A percentile compares a stretch with the other conserved stretches of the same genome.
These are phyloP conservation scores for Candida xiaguanensis DNA, from an alignment of 805 yeast genomes.

Conservation along the genomic window DNA sequence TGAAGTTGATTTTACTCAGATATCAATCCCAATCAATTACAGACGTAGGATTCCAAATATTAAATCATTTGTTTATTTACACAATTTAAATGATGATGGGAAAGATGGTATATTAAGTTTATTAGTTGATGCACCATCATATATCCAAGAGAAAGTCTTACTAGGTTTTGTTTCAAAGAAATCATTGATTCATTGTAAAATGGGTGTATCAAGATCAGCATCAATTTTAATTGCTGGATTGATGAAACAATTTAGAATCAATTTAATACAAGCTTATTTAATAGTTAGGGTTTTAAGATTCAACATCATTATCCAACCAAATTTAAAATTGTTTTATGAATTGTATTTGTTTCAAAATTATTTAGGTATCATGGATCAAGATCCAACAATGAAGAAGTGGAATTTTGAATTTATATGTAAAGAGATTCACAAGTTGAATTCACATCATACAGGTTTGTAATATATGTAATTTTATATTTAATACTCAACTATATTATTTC, in stretches of 20 bases:
- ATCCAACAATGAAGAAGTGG: slow-evolving; percentile 10
- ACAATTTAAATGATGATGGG: slow-evolving; percentile 38
- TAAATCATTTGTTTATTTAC: slow-evolving; percentile 22
- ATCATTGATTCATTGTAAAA: slow-evolving; percentile 35
- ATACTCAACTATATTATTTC: no score
- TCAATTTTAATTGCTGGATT: slow-evolving; percentile 36
- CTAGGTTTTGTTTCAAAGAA: slow-evolving; percentile 12
- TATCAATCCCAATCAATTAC: neutral
- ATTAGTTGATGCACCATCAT: slow-evolving; percentile 25
- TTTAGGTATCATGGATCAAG: slow-evolving; percentile 14
- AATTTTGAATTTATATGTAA: slow-evolving; percentile 29
- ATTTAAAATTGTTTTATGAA: slow-evolving; percentile 36
- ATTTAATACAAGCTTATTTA: slow-evolving; percentile 33
- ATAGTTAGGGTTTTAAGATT: slow-evolving; percentile 35
- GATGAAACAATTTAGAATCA: slow-evolving; percentile 29
- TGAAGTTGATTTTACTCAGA: slow-evolving; percentile 14
- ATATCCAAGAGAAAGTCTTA: slow-evolving; percentile 25
- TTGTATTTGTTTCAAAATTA: slow-evolving; percentile 26
- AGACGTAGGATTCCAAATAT: slow-evolving; percentile 2
- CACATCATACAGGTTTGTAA: slow-evolving; percentile 18
- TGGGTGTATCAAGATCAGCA: slow-evolving; percentile 43
- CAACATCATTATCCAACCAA: slow-evolving; percentile 42
- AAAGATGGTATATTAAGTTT: slow-evolving; percentile 29
- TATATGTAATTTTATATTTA: no score
- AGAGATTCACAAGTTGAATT: slow-evolving; percentile 27